Evolutionary conservation across 2,329 filamentous ascomycete genomes (phyloP).

Genomic region (Sclerotinia borealis): DNA sequence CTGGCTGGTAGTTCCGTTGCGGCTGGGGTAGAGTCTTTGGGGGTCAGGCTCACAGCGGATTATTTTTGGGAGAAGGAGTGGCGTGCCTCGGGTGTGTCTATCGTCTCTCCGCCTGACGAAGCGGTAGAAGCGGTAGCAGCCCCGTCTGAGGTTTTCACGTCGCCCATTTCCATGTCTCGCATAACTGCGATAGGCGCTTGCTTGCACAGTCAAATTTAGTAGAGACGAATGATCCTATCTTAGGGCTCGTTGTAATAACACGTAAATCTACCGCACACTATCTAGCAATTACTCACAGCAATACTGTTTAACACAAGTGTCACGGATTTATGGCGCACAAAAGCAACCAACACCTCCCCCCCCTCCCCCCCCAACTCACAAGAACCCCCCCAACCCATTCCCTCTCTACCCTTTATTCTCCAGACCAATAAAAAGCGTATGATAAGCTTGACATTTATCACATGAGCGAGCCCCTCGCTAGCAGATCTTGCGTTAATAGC

Average conservation of each 20-base stretch:
- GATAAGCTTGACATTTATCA: no score
- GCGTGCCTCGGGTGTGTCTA: not conserved
- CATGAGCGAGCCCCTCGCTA: no score
- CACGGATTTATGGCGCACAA: no score
- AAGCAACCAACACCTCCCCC: no score
- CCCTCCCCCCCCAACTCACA: no score
- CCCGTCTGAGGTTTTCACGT: not conserved
- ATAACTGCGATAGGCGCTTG: not conserved
- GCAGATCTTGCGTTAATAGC: no score
- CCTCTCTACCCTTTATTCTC: no score
- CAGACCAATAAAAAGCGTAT: no score
- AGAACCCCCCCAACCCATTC: no score
- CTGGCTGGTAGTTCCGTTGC: not conserved
- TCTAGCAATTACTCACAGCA: no score
- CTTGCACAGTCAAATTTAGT: not conserved
- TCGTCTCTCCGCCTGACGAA: not conserved
- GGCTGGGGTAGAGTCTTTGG: not conserved
- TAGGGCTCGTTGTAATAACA: not conserved
- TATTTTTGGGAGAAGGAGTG: not conserved
- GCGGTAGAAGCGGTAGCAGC: not conserved
- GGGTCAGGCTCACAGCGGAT: not conserved
- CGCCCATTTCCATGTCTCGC: not conserved
- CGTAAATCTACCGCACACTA: not conserved
- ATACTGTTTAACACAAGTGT: no score
- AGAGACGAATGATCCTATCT: not conserved